A percentile compares a stretch with the other conserved stretches of the same genome.
These are phyloP conservation scores for Aspergillus sclerotioniger DNA, from an alignment of 495 filamentous ascomycete species.

Conservation along the genomic window DNA sequence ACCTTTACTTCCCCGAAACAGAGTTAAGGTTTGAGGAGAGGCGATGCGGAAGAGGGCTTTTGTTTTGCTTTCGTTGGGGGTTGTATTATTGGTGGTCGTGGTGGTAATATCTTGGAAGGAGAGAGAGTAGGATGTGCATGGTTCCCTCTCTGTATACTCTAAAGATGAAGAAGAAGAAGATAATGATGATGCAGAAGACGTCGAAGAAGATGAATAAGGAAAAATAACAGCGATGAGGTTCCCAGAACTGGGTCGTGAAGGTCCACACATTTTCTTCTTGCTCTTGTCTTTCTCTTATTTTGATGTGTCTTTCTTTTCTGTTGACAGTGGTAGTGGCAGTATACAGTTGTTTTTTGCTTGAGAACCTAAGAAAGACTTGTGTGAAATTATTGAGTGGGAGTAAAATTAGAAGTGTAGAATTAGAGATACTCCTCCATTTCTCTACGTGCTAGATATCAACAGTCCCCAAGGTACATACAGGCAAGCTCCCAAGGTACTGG, in stretches of 20 bases:
- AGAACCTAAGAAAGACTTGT: no score
- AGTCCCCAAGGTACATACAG: conserved; percentile 2
- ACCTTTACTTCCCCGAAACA: conserved; percentile 7
- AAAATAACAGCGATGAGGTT: conserved; percentile 31
- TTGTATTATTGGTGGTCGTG: background rate
- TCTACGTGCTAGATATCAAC: no score
- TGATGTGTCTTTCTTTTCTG: background rate
- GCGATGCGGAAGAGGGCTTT: conserved; percentile 31
- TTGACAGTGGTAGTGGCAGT: background rate
- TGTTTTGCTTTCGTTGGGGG: conserved; percentile 17
- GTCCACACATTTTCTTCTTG: conserved; percentile 15
- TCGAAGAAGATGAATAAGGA: conserved; percentile 19
- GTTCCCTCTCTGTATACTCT: no score
- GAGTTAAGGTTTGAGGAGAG: conserved; percentile 15
- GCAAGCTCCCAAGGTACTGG: background rate
- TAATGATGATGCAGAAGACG: conserved; percentile 18
- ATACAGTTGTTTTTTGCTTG: background rate
- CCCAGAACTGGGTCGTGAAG: conserved; percentile 15
- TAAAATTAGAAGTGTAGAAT: no score
- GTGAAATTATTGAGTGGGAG: no score
- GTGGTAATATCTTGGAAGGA: conserved; percentile 32
- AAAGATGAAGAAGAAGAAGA: conserved; percentile 16
- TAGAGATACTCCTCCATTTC: no score
- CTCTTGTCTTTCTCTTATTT: background rate
- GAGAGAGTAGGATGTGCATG: conserved; percentile 31